Evolutionary conservation across 2,329 filamentous ascomycete genomes (phyloP), one percentile per base, ranked within the genome.

Genomic region (Decorospora gaudefroyi): DNA sequence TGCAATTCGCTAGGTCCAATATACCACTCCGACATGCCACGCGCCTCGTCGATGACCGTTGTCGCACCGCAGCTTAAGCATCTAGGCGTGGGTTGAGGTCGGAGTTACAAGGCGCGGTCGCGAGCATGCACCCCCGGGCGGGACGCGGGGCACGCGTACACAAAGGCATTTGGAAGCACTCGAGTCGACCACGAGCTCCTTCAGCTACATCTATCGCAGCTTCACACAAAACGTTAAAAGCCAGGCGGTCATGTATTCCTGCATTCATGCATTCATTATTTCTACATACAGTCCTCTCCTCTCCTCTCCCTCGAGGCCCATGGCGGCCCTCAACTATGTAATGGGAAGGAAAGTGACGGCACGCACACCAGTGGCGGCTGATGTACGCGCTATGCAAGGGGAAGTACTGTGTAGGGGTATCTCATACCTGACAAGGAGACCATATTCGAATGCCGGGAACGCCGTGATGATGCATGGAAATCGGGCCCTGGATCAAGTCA

Each of bases 11-110:
- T 46, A 37, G 42, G 38, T 34, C 41, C 51, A 38, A 22, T 32
- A 33, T 23, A 27, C 42, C 28, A 22, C 50, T 51, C 51, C 59
- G 53, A 62, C 66, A 67, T 68, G 57, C 61, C 61, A 60, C 43
- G 48, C 36, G 28, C 45, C 46, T 34, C 42, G 40, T 51, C 46
- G 45, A 55, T 51, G 42, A 55, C 32, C 25, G 42, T 42, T 46
- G 46, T 37, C 44, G 46, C 48, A 53, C 59, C 57, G 49, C 45
- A 50, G 42, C 17, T 46, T 25, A 33, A 34, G 32, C 47, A 29
- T 48, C 16, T 37, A 41, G 52, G 45, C 49, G 53, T 53, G 49
- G 52, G 46, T 41, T 47, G 52, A 52, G 48, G 55, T 51, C 31
- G 45, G 42, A 54, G 59, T 57, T 60, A 50, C 47, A 49, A 51